Evolutionary conservation across 2,329 filamentous ascomycete species (phyloP).

Genomic region (Tolypocladium tropicale): DNA sequence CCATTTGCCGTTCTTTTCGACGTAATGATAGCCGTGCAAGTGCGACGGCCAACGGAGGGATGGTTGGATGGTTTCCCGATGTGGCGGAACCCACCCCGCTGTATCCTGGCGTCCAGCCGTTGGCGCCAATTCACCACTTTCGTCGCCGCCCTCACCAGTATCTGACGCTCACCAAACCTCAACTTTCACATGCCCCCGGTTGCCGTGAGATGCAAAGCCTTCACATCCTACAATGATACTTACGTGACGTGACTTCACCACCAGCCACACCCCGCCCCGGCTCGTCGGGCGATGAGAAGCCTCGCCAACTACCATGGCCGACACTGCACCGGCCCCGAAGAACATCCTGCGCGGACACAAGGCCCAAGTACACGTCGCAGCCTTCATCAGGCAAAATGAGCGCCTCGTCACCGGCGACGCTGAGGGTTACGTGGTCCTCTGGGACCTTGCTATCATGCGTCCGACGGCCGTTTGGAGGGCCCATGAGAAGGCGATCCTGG

Average conservation of each 20-base stretch:
- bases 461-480: slow-evolving; percentile 78
- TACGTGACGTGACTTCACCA: not conserved
- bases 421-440: slow-evolving; percentile 78
- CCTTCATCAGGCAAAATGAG: slow-evolving; percentile 62
- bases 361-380: slow-evolving; percentile 65
- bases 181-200: not conserved
- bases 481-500: slow-evolving; percentile 68
- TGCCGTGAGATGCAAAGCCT: not conserved
- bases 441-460: slow-evolving; percentile 75
- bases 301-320: slow-evolving; percentile 13
- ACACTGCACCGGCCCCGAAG: slow-evolving; percentile 29
- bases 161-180: not conserved
- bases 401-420: slow-evolving; percentile 80
- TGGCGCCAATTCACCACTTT: not conserved
- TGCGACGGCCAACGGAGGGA: too few relatives aligned
- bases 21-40: too few relatives aligned
- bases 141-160: not conserved
- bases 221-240: not conserved
- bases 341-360: slow-evolving; percentile 77
- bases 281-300: not conserved
- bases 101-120: too few relatives aligned
- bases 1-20: too few relatives aligned
- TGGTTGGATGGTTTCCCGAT: too few relatives aligned
- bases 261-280: not conserved
- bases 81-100: too few relatives aligned